Percentiles rank a stretch among this genome's conserved stretches.
phyloP scores from a whole-genome alignment of 2,329 filamentous ascomycete genomes.

The Colletotrichum sp. region DNA sequence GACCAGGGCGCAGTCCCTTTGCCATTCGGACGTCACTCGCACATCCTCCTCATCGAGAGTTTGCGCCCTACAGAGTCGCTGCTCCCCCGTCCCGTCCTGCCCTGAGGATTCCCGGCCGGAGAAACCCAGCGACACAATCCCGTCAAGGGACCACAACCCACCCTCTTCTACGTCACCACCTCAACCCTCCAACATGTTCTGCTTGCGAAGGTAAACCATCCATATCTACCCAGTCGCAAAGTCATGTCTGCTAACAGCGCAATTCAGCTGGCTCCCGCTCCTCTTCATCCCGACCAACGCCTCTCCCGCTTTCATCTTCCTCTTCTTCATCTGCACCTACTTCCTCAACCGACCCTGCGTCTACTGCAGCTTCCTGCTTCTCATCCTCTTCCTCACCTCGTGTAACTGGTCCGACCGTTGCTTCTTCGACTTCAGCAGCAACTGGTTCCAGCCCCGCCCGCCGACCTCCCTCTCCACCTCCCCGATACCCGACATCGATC shows the following conservation, averaged over 20 bases:
- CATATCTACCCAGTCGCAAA: not conserved
- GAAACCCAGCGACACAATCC: not conserved
- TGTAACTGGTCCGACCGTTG: constrained; percentile 90
- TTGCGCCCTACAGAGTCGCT: not conserved
- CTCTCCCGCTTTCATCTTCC: constrained; percentile 83
- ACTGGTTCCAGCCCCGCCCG: constrained; percentile 90
- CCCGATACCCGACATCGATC: constrained; percentile 26
- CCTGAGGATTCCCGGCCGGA: not conserved
- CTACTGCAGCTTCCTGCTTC: constrained; percentile 95
- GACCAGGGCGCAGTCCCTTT: not conserved
- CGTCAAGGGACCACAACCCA: not conserved
- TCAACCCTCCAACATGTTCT: constrained; percentile 55
- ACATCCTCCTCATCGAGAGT: not conserved
- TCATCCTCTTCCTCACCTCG: constrained; percentile 91
- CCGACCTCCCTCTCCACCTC: constrained; percentile 38
- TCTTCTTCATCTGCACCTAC: constrained; percentile 92
- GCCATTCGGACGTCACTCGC: not conserved
- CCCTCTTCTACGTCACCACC: not conserved
- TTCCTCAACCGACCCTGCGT: constrained; percentile 96
- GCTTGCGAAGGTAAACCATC: constrained; percentile 59
- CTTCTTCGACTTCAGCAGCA: constrained; percentile 90
- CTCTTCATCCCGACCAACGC: constrained; percentile 89
- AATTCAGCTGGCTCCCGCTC: constrained; percentile 77
- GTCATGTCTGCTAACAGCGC: constrained; percentile 11
- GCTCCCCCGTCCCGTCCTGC: not conserved